Evolutionary conservation across 768 basidiomycete species (phyloP), one percentile per base, ranked within the genome.

Genomic region (Pleurotus giganteus): DNA sequence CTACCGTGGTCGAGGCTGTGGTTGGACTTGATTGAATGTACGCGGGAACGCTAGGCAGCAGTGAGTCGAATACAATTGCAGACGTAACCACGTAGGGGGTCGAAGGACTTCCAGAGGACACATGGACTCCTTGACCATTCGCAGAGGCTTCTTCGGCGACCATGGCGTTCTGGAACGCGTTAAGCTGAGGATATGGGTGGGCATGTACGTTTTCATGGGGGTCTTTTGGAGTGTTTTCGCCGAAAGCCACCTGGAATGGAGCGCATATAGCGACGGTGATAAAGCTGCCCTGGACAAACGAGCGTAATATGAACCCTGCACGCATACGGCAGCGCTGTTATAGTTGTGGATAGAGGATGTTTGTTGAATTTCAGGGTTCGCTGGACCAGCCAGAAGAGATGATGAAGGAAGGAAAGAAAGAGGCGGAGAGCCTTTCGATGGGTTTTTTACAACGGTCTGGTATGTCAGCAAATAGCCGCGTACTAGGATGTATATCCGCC

Each of bases 361-460:
- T 13, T 29, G 26, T 9, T 24, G 34, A 51, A 29, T 34, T 17
- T 34, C 49, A 37, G 49, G 49, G 49, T 24, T 51, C 29, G 15
- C 23, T 51, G 49, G 49, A 36, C 49, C 49, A 51, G 49, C 49
- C 49, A 51, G 32, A 23, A 17, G 31, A 51, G 49, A 36, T 34
- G 49, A 37, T 51, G 49, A 37, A 37, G 32, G 49, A 37, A 51
- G 15, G 34, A 37, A 12, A 26, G 34, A 47, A 32, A 47, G 26
- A 17, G 7, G 19, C 17, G 11, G 13, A 41, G 13, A 11, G 23
- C 13, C n/a, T 17, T n/a, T n/a, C n/a, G n/a, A n/a, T n/a, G n/a
- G n/a, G n/a, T n/a, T n/a, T n/a, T n/a, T n/a, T n/a, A n/a, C n/a
- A n/a, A n/a, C n/a, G n/a, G n/a, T n/a, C n/a, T n/a, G n/a, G n/a